Evolutionary conservation across 805 yeast genomes (phyloP).

Genomic region (Dipodascus geniculatus): DNA sequence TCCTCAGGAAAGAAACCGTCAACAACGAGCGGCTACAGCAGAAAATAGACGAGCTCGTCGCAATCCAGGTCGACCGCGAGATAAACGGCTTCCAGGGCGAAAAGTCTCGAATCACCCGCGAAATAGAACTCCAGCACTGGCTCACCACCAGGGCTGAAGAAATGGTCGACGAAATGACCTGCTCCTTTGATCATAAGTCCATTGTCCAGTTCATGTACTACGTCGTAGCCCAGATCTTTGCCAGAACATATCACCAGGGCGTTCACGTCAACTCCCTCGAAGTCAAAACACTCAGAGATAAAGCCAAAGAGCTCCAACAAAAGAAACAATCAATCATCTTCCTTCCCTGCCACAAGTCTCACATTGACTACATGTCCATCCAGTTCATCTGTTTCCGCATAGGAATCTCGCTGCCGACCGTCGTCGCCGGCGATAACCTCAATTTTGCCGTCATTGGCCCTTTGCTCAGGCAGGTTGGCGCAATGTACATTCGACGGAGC

Average conservation of each 20-base stretch:
- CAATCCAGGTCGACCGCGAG: slow-evolving; percentile 21
- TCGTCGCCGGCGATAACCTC: slow-evolving; percentile 56
- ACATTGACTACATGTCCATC: slow-evolving; percentile 46
- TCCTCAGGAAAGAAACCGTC: slow-evolving; percentile 20
- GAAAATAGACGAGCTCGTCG: slow-evolving; percentile 24
- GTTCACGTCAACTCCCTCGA: slow-evolving; percentile 28
- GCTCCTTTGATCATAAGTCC: slow-evolving; percentile 22
- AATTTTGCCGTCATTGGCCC: slow-evolving; percentile 46
- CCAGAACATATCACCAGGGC: slow-evolving; percentile 32
- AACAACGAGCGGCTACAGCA: slow-evolving; percentile 20
- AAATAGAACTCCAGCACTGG: slow-evolving; percentile 20
- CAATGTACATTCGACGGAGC: slow-evolving; percentile 44
- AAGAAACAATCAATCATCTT: slow-evolving; percentile 31
- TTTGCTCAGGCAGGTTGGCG: slow-evolving; percentile 40
- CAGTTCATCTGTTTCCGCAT: slow-evolving; percentile 43
- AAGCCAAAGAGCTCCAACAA: slow-evolving; percentile 24
- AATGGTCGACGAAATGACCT: slow-evolving; percentile 24
- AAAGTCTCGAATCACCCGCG: slow-evolving; percentile 18
- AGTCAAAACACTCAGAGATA: slow-evolving; percentile 22
- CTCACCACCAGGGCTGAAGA: slow-evolving; percentile 20
- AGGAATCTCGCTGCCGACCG: slow-evolving; percentile 42
- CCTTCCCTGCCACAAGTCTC: slow-evolving; percentile 52
- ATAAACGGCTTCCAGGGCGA: slow-evolving; percentile 15
- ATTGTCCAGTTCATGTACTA: slow-evolving; percentile 25
- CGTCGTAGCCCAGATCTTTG: slow-evolving; percentile 27